Percentiles rank a stretch among this genome's conserved stretches.
These are phyloP conservation scores for Zygosaccharomyces sapae DNA, from an alignment of 1,139 yeast genomes.

Conservation along the genomic window DNA sequence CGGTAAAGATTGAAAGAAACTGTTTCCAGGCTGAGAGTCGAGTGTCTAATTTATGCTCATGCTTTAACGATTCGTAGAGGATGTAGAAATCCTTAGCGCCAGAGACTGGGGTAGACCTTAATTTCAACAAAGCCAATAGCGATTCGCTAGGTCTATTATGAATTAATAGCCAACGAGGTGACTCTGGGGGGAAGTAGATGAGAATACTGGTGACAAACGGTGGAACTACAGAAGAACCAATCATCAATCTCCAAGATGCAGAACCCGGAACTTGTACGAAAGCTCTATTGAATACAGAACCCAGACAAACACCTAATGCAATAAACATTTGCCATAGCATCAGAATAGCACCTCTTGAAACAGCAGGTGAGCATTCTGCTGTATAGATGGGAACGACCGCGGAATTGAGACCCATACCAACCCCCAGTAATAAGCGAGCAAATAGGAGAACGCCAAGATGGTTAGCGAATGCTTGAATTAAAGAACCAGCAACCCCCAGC, in stretches of 20 bases:
- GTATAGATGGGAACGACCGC: constrained; percentile 46
- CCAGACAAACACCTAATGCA: constrained; percentile 40
- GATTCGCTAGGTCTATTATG: constrained; percentile 39
- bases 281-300: constrained; percentile 39
- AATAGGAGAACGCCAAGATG: constrained; percentile 47
- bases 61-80: constrained; percentile 43
- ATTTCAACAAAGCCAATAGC: constrained; percentile 36
- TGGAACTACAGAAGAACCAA: constrained; percentile 38
- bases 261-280: constrained; percentile 34
- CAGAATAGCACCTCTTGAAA: constrained; percentile 43
- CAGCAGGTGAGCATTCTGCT: constrained; percentile 50
- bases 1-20: constrained; percentile 44
- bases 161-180: constrained; percentile 47
- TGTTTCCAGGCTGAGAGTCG: constrained; percentile 40
- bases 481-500: constrained; percentile 46
- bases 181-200: constrained; percentile 39
- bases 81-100: constrained; percentile 50
- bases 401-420: constrained; percentile 40
- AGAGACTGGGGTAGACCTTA: constrained; percentile 40
- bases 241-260: constrained; percentile 39
- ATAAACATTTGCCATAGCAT: constrained; percentile 42
- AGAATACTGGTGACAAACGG: constrained; percentile 29
- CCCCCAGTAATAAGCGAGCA: constrained; percentile 42
- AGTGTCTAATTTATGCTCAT: constrained; percentile 40
- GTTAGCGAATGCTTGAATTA: constrained; percentile 49